Conservation (phyloP, 768 basidiomycete species). For the Pisolithus sp. region DNA sequence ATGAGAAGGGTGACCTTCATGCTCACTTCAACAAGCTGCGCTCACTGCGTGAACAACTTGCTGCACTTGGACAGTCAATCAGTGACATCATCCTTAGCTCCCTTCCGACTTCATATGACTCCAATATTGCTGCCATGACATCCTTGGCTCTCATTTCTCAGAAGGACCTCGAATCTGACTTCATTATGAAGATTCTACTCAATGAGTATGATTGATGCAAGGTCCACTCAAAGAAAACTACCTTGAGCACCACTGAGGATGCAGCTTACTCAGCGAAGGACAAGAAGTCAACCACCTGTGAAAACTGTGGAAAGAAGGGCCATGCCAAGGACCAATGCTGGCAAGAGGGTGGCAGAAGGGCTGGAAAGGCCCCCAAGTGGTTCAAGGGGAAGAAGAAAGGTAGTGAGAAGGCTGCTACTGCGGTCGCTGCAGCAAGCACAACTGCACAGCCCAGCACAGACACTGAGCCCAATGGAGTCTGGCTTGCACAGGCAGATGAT, state of each 20-base stretch:
- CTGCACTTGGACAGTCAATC: conserved; percentile 26
- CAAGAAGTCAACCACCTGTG: not conserved
- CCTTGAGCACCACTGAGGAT: not conserved
- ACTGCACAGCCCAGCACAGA: no score
- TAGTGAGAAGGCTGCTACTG: no score
- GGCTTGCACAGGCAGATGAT: no score
- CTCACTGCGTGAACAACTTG: conserved; percentile 28
- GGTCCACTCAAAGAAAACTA: not conserved
- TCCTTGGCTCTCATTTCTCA: conserved; percentile 2
- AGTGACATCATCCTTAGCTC: conserved; percentile 27
- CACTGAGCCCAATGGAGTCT: no score
- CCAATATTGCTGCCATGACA: conserved; percentile 26
- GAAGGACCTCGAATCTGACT: conserved; percentile 2
- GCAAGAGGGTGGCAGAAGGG: not conserved
- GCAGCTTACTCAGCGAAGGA: not conserved
- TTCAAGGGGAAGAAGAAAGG: not conserved
- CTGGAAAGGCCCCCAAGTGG: not conserved
- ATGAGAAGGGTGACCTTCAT: conserved; percentile 26
- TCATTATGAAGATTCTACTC: not conserved
- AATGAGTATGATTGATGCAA: not conserved
- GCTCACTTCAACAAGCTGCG: conserved; percentile 25
- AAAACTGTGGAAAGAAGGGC: not conserved
- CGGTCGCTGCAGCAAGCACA: no score
- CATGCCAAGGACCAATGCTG: not conserved
- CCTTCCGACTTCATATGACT: conserved; percentile 28